Conservation (phyloP, 805 yeast genomes). For the Sugiyamaella marilandica region DNA sequence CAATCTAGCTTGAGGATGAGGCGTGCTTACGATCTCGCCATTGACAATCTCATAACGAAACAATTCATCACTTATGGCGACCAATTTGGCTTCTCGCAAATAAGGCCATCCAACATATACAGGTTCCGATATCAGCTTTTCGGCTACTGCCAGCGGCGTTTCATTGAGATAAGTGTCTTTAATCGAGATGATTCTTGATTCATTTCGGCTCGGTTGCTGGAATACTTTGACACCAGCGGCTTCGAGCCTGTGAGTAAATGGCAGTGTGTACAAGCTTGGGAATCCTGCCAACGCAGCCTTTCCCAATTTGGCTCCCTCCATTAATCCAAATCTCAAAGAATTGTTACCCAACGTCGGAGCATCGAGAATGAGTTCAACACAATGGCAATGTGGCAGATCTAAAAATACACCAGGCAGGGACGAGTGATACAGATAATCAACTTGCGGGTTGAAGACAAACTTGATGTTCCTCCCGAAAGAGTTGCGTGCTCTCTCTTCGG, state of each 20-base stretch:
- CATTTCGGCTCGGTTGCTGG: slow-evolving; percentile 78
- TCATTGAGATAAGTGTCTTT: slow-evolving; percentile 39
- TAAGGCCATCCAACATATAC: slow-evolving; percentile 90
- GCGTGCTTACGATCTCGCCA: slow-evolving; percentile 25
- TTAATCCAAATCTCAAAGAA: slow-evolving; percentile 45
- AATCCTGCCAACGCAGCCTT: slow-evolving; percentile 78
- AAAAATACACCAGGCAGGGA: slow-evolving; percentile 73
- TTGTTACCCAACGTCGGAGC: slow-evolving; percentile 46
- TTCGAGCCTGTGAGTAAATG: slow-evolving; percentile 48
- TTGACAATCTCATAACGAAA: slow-evolving; percentile 38
- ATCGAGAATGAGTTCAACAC: slow-evolving; percentile 56
- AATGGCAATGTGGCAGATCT: slow-evolving; percentile 74
- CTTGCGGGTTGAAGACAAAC: slow-evolving; percentile 74
- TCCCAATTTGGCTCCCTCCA: slow-evolving; percentile 65
- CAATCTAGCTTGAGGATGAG: slow-evolving; percentile 43
- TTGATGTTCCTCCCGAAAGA: slow-evolving; percentile 63
- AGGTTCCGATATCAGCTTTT: slow-evolving; percentile 53
- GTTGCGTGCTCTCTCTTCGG: slow-evolving; percentile 73
- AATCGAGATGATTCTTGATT: slow-evolving; percentile 67
- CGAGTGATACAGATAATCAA: slow-evolving; percentile 59
- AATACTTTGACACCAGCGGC: slow-evolving; percentile 69
- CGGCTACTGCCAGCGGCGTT: slow-evolving; percentile 60
- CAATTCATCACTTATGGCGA: slow-evolving; percentile 53
- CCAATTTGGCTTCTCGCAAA: slow-evolving; percentile 70
- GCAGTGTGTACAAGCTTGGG: slow-evolving; percentile 73